Base-by-base conservation (phyloP, 2,329 filamentous ascomycete species). In the Ceratocystiopsis brevicomis region DNA sequence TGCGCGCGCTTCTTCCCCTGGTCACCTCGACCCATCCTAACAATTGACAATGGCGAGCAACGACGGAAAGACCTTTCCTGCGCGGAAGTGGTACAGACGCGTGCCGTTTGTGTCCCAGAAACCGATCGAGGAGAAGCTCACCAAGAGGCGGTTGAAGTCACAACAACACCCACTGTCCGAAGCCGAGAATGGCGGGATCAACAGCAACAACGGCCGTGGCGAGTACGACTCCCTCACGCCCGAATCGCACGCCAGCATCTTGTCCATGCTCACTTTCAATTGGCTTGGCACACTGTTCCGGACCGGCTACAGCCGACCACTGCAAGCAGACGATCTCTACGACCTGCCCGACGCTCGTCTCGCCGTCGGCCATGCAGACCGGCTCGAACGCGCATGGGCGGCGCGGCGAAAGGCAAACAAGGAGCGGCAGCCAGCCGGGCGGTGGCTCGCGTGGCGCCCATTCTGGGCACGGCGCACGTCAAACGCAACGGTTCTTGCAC, bases 11-110 rank as follows among this genome's bases (percentile, higher is more conserved):
- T n/a, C 19, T 21, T 21, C 19, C 4, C 19, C 6, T 21, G 19
- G 19, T 21, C 19, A 6, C 19, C 19, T 4, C 6, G 9, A 11
- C 15, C n/a, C 32, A 30, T n/a, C 40, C 9, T 15, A 13, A 40
- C 3, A 13, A 17, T 15, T 3, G 34, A 33, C 34, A 18, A 56
- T 56, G 54, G 45, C 49, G 10, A 52, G 37, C 41, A 50, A 44
- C 35, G 47, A 53, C 38, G 50, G 47, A 37, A 52, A 51, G 38
- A 49, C 41, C 19, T 57, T 57, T 37, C 50, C 53, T 21, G 52
- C 51, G 1, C 48, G 55, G 45, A 57, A 53, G 37, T 57, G 55
- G 55, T 56, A 57, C 48, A 51, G 55, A 39, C 48, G 53, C 34
- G 54, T 56, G 1, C 55, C 55, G 0, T 52, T 57, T 21, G 14